Evolutionary conservation across 148 eudicot species (phyloP), one percentile per base, ranked within the genome.

Genomic region (Rhododendron henanense): DNA sequence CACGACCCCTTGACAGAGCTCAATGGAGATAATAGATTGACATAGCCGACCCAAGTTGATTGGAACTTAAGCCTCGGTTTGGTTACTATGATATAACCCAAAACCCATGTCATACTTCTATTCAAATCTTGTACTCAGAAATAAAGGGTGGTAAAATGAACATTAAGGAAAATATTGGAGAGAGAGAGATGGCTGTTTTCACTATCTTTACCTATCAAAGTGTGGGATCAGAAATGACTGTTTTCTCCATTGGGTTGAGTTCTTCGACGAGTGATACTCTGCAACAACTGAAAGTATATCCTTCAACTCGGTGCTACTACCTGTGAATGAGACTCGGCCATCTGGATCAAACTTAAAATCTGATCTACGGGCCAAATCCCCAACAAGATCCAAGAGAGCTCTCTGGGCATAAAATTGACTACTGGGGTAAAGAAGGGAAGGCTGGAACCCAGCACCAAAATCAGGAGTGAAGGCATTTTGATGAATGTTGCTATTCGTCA

Each of bases 151-250:
- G 28, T 16, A 55, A 79, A 19, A 13, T 1, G 21, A 47, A 28
- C 28, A 79, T n/a, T 1, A 79, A 48, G 57, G 25, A 78, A 78
- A 35, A 15, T 75, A 11, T 13, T 75, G 16, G 57, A 53, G 69
- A 8, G 25, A 23, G 71, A 3, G 31, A 63, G 28, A 63, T n/a
- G 11, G 10, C 71, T 23, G 11, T 23, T 23, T n/a, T 65, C 71
- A 8, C 71, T 65, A 78, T 73, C 63, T 86, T 37, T 92, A 95
- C 97, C 95, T 90, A 84, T 91, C 90, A 51, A 95, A 94, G 83
- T 90, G 87, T 21, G 98, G 98, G 78, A 95, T 91, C 71, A 95
- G 87, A 88, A 87, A 47, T 53, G 92, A 84, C 85, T 87, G 93
- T 81, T 87, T 89, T 77, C 89, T 84, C 88, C 88, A 87, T 18